Base-by-base conservation (phyloP, 2,329 filamentous ascomycete genomes). In the Aspergillus aculeatus region DNA sequence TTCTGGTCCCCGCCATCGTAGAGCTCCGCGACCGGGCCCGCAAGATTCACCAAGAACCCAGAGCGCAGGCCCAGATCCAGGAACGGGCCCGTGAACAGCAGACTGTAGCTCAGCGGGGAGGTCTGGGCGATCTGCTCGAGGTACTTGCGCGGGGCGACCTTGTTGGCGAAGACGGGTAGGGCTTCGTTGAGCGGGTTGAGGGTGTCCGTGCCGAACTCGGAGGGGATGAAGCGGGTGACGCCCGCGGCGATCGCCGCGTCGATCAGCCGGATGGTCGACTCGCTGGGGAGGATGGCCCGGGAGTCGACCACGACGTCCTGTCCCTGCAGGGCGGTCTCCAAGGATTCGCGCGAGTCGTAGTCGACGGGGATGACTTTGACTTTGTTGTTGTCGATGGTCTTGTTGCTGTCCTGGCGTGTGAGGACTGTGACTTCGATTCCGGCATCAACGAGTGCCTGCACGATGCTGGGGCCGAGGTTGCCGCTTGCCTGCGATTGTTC, bases 1-100 rank as follows among this genome's bases (percentile, higher is more conserved):
- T 71, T 62, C 2, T 63, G 61, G 32, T 85, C 75, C 0, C 86
- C 85, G 1, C 80, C 81, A 60, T 86, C 81, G 58, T 76, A 80
- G 0, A 87, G 66, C 0, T 66, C 75, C 0, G 77, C 74, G 0
- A 47, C 57, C 3, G 66, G 64, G 1, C 77, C 74, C 1, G 77
- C 60, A 1, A 64, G 14, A 58, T 83, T 75, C 1, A 84, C 54
- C 5, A 84, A 52, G 64, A 86, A 81, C 2, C 72, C 72, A 1
- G 71, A 48, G 32, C 69, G 55, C 16, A 78, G 51, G 41, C 64
- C 62, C 65, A 70, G 72, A 51, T 73, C 74, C 14, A 78, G 64
- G 62, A 78, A 77, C 1, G 69, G 63, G 0, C 74, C 73, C 9
- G 59, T 74, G 50, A 66, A 62, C 5, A 75, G 54, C 2, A 68